Base-by-base conservation (phyloP, 106 monocot genomes). In the Cymbidium sinense region DNA sequence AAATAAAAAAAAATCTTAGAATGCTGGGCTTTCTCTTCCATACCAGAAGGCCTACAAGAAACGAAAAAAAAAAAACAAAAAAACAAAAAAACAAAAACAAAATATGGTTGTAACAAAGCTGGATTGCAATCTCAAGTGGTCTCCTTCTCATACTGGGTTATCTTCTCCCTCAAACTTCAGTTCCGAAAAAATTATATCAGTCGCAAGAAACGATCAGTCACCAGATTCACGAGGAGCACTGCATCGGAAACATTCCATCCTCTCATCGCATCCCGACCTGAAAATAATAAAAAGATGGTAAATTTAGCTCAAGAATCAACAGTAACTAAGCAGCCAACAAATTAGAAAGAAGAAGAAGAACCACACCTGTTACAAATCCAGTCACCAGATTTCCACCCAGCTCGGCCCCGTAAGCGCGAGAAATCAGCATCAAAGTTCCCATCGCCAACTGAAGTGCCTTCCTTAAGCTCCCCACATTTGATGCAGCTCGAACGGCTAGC, bases 401-500 rank as follows among this genome's bases (percentile, higher is more conserved):
- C 70, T 21, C 90, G 90, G 39, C 82, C 80, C 25, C 86, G 74
- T 0, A 75, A 64, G 33, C 81, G 83, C 0, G 81, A 74, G n/a
- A 71, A 25, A 52, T 87, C 86, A 31, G 51, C 50, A 1, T 80
- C 85, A 29, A 74, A 73, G 13, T 21, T 80, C 2, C 77, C 86
- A 50, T n/a, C n/a, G n/a, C n/a, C 70, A 55, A 79, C 71, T 30
- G 88, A 82, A 8, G 81, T 30, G 17, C 88, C 85, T 25, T 92
- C 91, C 76, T 87, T 95, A 83, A 86, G 85, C 29, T 82, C 82
- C 7, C 85, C 80, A 67, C 95, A 95, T 78, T 84, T 88, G 90
- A 95, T 87, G 82, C 95, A 95, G 85, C 87, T 93, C 20, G 88
- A 78, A 41, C 95, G 92, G 85, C 92, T 95, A 13, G 95, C 95